phyloP scores from a whole-genome alignment of 1,139 yeast genomes.

The Schwanniomyces etchellsii region DNA sequence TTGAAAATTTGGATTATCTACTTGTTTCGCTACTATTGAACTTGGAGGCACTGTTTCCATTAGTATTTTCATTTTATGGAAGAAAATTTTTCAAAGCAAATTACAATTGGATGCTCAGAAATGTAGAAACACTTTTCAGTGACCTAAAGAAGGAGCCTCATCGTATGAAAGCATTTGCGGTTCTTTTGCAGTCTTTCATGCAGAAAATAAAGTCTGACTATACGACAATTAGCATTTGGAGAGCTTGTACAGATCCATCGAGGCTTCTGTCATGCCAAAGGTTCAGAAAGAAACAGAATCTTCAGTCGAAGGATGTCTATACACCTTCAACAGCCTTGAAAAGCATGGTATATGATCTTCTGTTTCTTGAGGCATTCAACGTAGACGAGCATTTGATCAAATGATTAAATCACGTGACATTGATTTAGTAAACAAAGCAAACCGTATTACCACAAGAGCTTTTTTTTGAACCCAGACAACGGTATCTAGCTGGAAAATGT shows the following conservation, averaged over 20 bases:
- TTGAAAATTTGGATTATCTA: constrained; percentile 23
- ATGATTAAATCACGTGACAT: no score
- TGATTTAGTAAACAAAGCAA: no score
- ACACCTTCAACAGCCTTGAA: constrained; percentile 1
- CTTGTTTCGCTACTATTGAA: constrained; percentile 23
- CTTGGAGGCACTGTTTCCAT: constrained; percentile 27
- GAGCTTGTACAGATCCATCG: no score
- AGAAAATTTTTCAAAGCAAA: constrained; percentile 22
- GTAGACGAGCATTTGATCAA: no score
- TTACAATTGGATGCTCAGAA: constrained; percentile 13
- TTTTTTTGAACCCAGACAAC: not conserved
- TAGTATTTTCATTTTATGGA: constrained; percentile 33
- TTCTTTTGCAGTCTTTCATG: not conserved
- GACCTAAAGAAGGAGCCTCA: no score
- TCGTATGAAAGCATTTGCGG: no score
- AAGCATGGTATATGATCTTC: constrained; percentile 3
- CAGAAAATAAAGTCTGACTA: not conserved
- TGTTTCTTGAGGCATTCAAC: no score
- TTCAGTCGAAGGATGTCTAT: no score
- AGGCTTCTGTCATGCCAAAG: no score
- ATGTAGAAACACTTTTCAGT: no score
- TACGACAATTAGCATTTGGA: not conserved
- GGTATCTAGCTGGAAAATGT: constrained; percentile 19
- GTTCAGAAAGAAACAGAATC: no score
- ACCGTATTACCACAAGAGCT: no score